Evolutionary conservation across 345 rosid genomes (phyloP), one percentile per base, ranked within the genome.

Genomic region (Raphanus raphanistrum): DNA sequence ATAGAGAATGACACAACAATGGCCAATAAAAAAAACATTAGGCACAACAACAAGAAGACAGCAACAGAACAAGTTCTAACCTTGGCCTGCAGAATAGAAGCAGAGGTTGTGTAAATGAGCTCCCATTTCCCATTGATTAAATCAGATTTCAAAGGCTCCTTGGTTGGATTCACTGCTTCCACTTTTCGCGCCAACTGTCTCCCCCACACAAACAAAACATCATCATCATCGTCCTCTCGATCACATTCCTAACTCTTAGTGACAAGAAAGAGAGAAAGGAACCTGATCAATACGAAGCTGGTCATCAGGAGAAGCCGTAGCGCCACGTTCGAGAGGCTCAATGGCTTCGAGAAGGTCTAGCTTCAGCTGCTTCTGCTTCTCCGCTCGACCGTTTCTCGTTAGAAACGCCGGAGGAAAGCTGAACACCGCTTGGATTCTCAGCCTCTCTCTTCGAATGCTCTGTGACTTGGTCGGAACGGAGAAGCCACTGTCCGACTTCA

Each of bases 61-160:
- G 1, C 55, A 45, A 45, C 0, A 45, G 16, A 1, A 43, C 31
- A 58, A 71, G 33, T 36, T 58, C 28, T 38, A 59, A 92, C 97
- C 91, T 90, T 79, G 13, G 92, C 92, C 70, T 92, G 97, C 73
- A 92, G 76, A 79, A 94, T 90, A 2, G 97, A 92, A 62, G 80
- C 80, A 45, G 97, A 94, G 33, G 98, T 94, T 11, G 98, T 94
- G 72, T 89, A 92, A 62, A 92, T 79, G 71, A 94, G 97, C 85
- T 94, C 97, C 97, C 98, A 92, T 82, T 94, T 92, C 28, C 97
- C 97, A 87, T 88, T 80, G 5, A 92, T 31, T 16, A 92, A 86
- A 66, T 80, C 85, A 61, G 97, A 92, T 15, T 92, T 94, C 35
- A 94, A 72, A 26, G 97, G 97, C 85, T 85, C 89, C 85, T 86